phyloP scores from a whole-genome alignment of 192 early-diverging fungal species.

The Coemansia sp. region DNA sequence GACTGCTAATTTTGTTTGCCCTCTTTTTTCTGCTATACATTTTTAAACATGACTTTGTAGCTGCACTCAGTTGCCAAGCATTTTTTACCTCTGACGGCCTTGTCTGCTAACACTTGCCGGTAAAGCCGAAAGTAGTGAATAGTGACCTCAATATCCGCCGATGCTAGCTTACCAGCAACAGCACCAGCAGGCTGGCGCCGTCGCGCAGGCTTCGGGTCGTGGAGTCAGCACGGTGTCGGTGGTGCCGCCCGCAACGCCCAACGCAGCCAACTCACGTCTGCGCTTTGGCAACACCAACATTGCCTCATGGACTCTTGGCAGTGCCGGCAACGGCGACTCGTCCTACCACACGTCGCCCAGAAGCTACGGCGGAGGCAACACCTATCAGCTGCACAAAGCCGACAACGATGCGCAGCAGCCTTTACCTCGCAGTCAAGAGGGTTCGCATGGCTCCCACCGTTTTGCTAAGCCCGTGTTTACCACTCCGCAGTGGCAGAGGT shows the following conservation, averaged over 20 bases:
- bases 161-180: conserved; percentile 54
- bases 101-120: conserved; percentile 2
- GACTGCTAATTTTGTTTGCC: too few species aligned
- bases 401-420: conserved; percentile 18
- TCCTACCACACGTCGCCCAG: conserved; percentile 13
- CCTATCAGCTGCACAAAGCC: conserved; percentile 26
- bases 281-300: conserved; percentile 47
- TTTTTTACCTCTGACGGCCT: neutral
- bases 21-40: too few species aligned
- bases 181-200: conserved; percentile 31
- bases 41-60: conserved; percentile 1
- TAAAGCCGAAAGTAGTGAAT: conserved; percentile 2
- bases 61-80: neutral
- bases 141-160: neutral
- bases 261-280: conserved; percentile 38
- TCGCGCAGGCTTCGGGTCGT: conserved; percentile 8
- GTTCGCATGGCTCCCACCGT: conserved; percentile 34
- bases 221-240: conserved; percentile 18
- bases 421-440: conserved; percentile 37
- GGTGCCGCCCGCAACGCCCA: conserved; percentile 37
- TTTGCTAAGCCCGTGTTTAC: conserved; percentile 30
- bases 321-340: conserved; percentile 3
- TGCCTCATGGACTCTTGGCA: conserved; percentile 28
- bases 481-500: conserved; percentile 46
- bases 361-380: conserved; percentile 25